Evolutionary conservation across 805 yeast species (phyloP).

Genomic region (Ogataea salicorniae): DNA sequence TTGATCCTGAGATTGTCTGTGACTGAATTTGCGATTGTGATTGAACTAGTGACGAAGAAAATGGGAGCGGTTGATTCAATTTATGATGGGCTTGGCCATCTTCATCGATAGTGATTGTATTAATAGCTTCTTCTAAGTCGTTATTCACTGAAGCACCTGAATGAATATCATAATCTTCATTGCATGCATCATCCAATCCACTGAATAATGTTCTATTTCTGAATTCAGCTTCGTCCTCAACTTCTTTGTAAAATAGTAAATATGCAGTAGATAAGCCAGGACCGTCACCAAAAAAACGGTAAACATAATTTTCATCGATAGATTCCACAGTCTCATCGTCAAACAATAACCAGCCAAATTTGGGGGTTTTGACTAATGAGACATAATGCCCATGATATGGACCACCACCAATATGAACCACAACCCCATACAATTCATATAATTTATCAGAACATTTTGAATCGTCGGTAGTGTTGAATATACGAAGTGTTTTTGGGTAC

Average conservation of each 20-base stretch:
- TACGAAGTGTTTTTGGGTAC: conserved; percentile 68
- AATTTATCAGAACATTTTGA: conserved; percentile 46
- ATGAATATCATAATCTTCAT: conserved; percentile 14
- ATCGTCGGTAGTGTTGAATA: conserved; percentile 63
- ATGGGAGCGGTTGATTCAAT: background rate
- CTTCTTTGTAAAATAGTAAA: conserved; percentile 71
- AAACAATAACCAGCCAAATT: conserved; percentile 83
- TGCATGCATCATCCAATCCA: conserved; percentile 23
- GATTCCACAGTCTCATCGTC: conserved; percentile 94
- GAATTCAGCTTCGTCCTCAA: conserved; percentile 36
- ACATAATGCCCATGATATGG: conserved; percentile 98
- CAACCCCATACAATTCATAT: conserved; percentile 80
- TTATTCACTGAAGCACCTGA: background rate
- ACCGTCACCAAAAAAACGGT: conserved; percentile 82
- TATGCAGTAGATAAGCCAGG: conserved; percentile 90
- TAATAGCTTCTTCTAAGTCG: background rate
- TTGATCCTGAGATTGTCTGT: too few species aligned
- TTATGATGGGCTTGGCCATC: background rate
- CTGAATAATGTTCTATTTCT: conserved; percentile 24
- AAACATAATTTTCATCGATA: conserved; percentile 77
- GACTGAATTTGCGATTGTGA: too few species aligned
- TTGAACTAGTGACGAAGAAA: too few species aligned
- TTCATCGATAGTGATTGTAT: background rate
- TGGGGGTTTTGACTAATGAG: conserved; percentile 70
- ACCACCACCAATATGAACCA: conserved; percentile 95